These are phyloP conservation scores for Pleurotus eryngii DNA, from an alignment of 768 basidiomycete species.

Conservation along the genomic window DNA sequence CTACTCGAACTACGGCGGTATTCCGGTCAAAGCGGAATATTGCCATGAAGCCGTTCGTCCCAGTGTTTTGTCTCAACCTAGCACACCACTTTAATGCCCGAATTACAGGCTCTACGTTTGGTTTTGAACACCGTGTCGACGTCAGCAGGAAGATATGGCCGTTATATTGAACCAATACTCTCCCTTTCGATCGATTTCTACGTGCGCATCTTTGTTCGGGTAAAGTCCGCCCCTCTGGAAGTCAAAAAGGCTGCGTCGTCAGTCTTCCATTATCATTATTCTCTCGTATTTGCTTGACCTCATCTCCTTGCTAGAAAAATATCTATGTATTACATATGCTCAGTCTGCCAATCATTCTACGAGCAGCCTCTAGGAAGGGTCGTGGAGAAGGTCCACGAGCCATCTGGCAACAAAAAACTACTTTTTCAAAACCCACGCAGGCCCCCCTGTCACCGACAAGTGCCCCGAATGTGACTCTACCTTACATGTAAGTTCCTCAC, in stretches of 20 bases:
- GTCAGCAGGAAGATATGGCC: slow-evolving; percentile 88
- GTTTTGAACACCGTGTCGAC: slow-evolving; percentile 85
- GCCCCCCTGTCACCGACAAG: slow-evolving; percentile 59
- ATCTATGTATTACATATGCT: slow-evolving; percentile 81
- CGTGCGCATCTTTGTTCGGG: slow-evolving; percentile 83
- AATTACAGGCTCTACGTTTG: slow-evolving; percentile 75
- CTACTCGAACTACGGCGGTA: slow-evolving; percentile 93
- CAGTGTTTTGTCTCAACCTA: neutral
- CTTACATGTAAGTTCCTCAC: slow-evolving; percentile 59
- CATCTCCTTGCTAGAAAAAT: slow-evolving; percentile 60
- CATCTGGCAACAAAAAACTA: slow-evolving; percentile 54
- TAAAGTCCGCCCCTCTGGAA: slow-evolving; percentile 70
- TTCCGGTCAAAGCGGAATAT: slow-evolving; percentile 89
- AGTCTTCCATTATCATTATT: slow-evolving; percentile 20
- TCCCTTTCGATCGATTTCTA: slow-evolving; percentile 98
- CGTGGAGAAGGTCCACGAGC: slow-evolving; percentile 54
- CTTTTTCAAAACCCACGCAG: slow-evolving; percentile 68
- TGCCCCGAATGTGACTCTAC: slow-evolving; percentile 82
- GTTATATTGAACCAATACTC: slow-evolving; percentile 84
- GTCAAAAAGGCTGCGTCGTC: slow-evolving; percentile 84
- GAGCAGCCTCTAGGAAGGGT: slow-evolving; percentile 83
- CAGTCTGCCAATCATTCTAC: slow-evolving; percentile 76
- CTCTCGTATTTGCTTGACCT: neutral
- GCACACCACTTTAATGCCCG: neutral
- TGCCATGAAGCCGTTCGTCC: slow-evolving; percentile 83